These are phyloP conservation scores for Penicillium longicatenatum DNA, from an alignment of 495 filamentous ascomycete genomes.

Conservation along the genomic window DNA sequence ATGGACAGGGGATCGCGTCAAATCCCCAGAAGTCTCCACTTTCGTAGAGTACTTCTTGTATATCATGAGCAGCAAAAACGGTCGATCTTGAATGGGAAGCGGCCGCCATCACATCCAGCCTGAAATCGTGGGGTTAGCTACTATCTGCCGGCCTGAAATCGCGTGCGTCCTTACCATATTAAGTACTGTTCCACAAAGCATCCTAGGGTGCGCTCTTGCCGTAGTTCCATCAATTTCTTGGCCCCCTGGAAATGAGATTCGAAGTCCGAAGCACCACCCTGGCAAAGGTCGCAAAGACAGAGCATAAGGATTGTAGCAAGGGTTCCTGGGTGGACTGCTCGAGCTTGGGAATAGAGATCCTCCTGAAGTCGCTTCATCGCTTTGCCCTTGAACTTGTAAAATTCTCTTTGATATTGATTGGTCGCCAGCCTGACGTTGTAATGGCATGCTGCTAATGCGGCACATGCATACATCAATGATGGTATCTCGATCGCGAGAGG, in stretches of 20 bases:
- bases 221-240: slow-evolving; percentile 2
- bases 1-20: slow-evolving; percentile 4
- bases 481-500: slow-evolving; percentile 7
- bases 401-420: slow-evolving; percentile 2
- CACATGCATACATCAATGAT: slow-evolving; percentile 5
- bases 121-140: background rate
- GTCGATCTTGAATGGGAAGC: slow-evolving; percentile 4
- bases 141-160: background rate
- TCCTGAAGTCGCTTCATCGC: slow-evolving; percentile 4
- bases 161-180: background rate
- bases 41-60: background rate
- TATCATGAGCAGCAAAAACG: slow-evolving; percentile 1
- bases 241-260: slow-evolving; percentile 4
- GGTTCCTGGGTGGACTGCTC: slow-evolving; percentile 1
- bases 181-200: slow-evolving; percentile 6
- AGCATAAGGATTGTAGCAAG: slow-evolving; percentile 8
- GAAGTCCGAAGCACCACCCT: slow-evolving; percentile 2
- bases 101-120: slow-evolving; percentile 7
- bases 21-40: background rate
- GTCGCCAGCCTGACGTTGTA: slow-evolving; percentile 2
- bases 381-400: slow-evolving; percentile 6
- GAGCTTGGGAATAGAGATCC: slow-evolving; percentile 3
- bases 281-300: slow-evolving; percentile 4
- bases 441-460: slow-evolving; percentile 6
- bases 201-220: background rate